phyloP scores from a whole-genome alignment of 1,139 yeast species.

The Pneumocystis carinii region DNA sequence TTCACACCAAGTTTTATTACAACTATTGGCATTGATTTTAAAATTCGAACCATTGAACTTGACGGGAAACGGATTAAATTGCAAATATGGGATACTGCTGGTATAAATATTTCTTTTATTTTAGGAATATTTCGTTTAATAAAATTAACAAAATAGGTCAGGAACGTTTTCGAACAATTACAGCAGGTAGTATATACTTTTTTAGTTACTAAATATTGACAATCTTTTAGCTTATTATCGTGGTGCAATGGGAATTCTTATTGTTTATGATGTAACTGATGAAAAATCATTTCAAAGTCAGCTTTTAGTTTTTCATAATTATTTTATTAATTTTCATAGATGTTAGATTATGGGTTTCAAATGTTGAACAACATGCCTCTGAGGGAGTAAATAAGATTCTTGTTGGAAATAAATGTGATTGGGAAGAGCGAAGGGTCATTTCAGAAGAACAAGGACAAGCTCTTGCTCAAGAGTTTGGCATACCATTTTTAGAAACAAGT shows the following conservation, averaged over 20 bases:
- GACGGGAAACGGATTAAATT: constrained; percentile 85
- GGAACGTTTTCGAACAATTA: constrained; percentile 93
- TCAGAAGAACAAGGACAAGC: constrained; percentile 79
- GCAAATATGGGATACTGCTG: constrained; percentile 99
- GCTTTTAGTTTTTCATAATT: background rate
- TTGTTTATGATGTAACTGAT: constrained; percentile 93
- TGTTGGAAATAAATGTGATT: constrained; percentile 92
- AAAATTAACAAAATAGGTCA: constrained; percentile 34
- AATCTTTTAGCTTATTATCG: constrained; percentile 60
- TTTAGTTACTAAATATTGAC: background rate
- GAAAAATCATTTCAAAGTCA: constrained; percentile 76
- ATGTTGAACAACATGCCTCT: constrained; percentile 90
- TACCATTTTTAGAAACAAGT: constrained; percentile 88
- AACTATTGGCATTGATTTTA: constrained; percentile 94
- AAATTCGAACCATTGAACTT: constrained; percentile 87
- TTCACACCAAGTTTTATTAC: constrained; percentile 93
- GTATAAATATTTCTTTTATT: background rate
- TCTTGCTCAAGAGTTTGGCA: constrained; percentile 71
- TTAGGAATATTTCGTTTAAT: background rate
- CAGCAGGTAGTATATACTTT: constrained; percentile 32
- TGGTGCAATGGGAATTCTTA: constrained; percentile 95
- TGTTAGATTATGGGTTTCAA: constrained; percentile 79
- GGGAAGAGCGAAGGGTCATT: constrained; percentile 54
- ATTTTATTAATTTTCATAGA: constrained; percentile 18
- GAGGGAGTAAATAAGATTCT: constrained; percentile 87